Evolutionary conservation across 306 rosid species (phyloP), one percentile per base, ranked within the genome.

Genomic region (Heteromeles arbutifolia): DNA sequence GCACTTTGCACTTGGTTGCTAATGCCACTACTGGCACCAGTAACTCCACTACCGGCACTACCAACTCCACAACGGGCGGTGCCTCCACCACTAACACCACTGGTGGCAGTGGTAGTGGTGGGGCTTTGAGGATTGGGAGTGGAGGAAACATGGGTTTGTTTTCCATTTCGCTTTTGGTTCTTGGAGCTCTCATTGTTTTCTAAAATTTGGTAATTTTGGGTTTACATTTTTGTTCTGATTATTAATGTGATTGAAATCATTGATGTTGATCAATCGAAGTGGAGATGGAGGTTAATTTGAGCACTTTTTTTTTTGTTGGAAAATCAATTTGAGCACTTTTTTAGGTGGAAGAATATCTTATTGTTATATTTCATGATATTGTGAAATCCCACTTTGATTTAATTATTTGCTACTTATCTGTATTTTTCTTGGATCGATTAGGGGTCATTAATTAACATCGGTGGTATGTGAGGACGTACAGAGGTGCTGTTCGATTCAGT

Each of bases 121-220:
- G 61, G 45, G 15, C 22, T 3, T 26, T 74, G 59, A 61, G 77
- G 69, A 61, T 4, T 61, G 32, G 62, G 61, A 15, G 4, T 3
- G 59, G 77, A 61, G 62, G 78, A 74, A 53, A 44, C 45, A 39
- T 63, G 70, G 48, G 70, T 21, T 63, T 74, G 78, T 63, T 62
- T 11, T 43, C 70, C 65, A 11, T 44, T 63, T 28, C 22, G 61
- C 32, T 74, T 29, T 45, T 74, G 78, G 70, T 45, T 54, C 78
- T 74, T n/a, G 78, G 45, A n/a, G 53, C 61, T 45, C 78, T 74
- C 34, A 21, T 44, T 62, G 29, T 29, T 63, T 44, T 74, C 70
- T 74, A 74, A 67, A 57, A 58, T 74, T 74, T 24, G 5, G 21
- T 50, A 17, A 22, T n/a, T 11, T 11, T 58, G 5, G 64, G 10